These are phyloP conservation scores for Penicillium sp. DNA, from an alignment of 2,329 filamentous ascomycete species.

Conservation along the genomic window DNA sequence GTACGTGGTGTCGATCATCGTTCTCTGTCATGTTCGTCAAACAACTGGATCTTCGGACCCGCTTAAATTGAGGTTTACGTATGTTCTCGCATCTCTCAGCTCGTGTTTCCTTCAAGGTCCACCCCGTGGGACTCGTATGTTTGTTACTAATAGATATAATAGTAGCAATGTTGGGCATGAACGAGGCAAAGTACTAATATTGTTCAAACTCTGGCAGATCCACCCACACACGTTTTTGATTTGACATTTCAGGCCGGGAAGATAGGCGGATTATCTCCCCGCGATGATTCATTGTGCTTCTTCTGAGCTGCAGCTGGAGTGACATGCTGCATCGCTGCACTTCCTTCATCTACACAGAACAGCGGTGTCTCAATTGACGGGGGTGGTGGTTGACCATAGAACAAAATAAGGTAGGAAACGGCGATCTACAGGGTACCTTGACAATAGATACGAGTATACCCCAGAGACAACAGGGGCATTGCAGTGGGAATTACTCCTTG, in stretches of 20 bases:
- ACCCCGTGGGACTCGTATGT: background rate
- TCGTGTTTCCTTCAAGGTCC: background rate
- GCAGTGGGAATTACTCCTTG: background rate
- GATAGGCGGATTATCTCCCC: background rate
- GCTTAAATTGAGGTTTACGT: background rate
- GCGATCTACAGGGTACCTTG: background rate
- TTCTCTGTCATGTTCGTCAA: slow-evolving; percentile 9
- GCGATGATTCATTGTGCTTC: background rate
- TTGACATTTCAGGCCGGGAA: background rate
- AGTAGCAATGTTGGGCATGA: background rate
- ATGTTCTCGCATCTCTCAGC: background rate
- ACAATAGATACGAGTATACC: background rate
- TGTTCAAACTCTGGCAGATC: background rate
- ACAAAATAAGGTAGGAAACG: background rate
- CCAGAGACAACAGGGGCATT: background rate
- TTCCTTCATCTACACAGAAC: slow-evolving; percentile 1
- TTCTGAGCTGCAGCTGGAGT: background rate
- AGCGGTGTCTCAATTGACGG: slow-evolving; percentile 6
- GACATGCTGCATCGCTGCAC: slow-evolving; percentile 1
- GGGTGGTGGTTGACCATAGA: slow-evolving; percentile 4
- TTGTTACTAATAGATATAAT: background rate
- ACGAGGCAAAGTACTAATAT: background rate
- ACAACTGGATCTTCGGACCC: slow-evolving; percentile 1
- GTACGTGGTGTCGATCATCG: background rate
- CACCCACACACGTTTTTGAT: background rate